Base-by-base conservation (phyloP, 2,329 filamentous ascomycete genomes). In the Monosporascus cannonballus region DNA sequence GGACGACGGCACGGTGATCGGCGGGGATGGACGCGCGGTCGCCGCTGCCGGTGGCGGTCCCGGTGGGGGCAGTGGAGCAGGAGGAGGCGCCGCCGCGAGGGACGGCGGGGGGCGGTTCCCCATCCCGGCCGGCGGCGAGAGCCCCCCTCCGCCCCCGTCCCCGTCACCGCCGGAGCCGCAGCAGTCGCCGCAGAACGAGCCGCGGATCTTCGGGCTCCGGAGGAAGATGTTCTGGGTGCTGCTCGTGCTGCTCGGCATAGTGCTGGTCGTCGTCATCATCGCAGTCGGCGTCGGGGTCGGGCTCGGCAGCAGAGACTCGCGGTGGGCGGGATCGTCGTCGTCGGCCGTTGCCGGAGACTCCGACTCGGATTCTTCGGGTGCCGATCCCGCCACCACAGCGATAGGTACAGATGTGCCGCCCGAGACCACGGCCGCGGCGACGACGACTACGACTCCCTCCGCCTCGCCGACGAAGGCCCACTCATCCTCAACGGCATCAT, bases 231-330 rank as follows among this genome's bases (percentile, higher is more conserved):
- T 76, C 42, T 75, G 70, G 70, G 51, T 58, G 7, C 47, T 73
- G 4, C 25, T 73, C 1, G 58, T 63, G 2, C 57, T 66, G 3
- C 48, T 66, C 4, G 51, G 22, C 42, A 27, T 63, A 1, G 48
- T 71, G 6, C 30, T 73, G 9, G 6, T 74, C 6, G 42, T 69
- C 18, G 52, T 74, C 1, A 58, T 64, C 6, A 54, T 69, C 15
- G 67, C 59, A 4, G 59, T 73, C 5, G 73, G 69, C 2, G 67
- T 76, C 1, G 73, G 68, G 0, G 64, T 75, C 7, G 69, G 74
- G 4, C 65, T 75, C 5, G 53, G 56, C 22, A 37, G 24, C 20
- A 44, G 27, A 27, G 52, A 47, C 45, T 34, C 30, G 30, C 30
- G 30, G 30, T 34, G 4, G 30, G 30, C 30, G 30, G 30, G 30